phyloP scores from a whole-genome alignment of 768 basidiomycete genomes.

The Naematelia aurantialba region DNA sequence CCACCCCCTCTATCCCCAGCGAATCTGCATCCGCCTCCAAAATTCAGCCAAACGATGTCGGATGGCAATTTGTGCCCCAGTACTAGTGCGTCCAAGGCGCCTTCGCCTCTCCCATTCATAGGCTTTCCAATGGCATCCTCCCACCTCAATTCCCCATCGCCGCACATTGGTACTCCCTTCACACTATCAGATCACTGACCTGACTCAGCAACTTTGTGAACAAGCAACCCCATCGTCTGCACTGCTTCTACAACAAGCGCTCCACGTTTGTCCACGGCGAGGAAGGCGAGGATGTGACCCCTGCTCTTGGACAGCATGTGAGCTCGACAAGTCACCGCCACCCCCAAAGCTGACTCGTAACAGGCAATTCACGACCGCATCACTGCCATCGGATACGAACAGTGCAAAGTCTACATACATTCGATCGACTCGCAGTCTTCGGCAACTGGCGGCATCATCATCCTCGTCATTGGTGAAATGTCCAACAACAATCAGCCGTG shows the following conservation, averaged over 20 bases:
- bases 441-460: constrained; percentile 91
- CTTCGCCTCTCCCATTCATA: too few species aligned
- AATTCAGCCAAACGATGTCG: constrained; percentile 69
- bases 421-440: constrained; percentile 97
- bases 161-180: not conserved
- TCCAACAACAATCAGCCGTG: constrained; percentile 80
- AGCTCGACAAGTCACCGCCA: constrained; percentile 31
- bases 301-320: constrained; percentile 91
- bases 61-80: constrained; percentile 99
- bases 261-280: constrained; percentile 96
- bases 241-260: constrained; percentile 98
- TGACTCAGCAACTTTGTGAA: constrained; percentile 75
- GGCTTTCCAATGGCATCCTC: too few species aligned
- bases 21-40: constrained; percentile 12
- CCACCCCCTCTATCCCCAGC: constrained; percentile 14
- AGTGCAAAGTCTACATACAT: constrained; percentile 98
- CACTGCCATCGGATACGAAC: constrained; percentile 83
- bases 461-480: constrained; percentile 99
- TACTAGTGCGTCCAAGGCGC: constrained; percentile 81
- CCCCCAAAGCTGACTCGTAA: constrained; percentile 6
- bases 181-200: not conserved
- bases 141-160: not conserved
- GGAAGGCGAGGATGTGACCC: constrained; percentile 87
- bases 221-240: constrained; percentile 91
- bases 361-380: constrained; percentile 98